Evolutionary conservation across 2,329 filamentous ascomycete species (phyloP), one percentile per base, ranked within the genome.

Genomic region (Knufia fluminis): DNA sequence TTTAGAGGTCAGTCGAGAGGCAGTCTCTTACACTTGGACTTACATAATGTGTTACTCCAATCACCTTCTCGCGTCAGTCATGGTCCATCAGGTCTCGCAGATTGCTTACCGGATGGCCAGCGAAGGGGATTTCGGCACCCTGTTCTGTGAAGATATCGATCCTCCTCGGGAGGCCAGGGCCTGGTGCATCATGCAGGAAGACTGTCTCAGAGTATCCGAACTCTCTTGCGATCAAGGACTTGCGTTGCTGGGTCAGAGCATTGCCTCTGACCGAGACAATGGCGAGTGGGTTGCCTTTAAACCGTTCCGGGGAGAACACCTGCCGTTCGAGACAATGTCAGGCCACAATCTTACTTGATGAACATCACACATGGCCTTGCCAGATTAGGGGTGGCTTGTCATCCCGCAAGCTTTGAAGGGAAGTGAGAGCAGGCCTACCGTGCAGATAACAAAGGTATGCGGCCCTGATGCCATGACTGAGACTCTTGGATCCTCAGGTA

Each of bases 121-220:
- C 78, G 55, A 83, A 82, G 17, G 77, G 74, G 16, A 82, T 64
- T 62, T 83, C 79, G 28, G 66, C 60, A 2, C 55, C 55, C 7
- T 65, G 60, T 36, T 67, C 61, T 28, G 76, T 77, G 67, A 82
- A 83, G 57, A 83, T 83, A 62, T 81, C 76, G 55, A 82, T 71
- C 47, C 64, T 64, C 38, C 74, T 64, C 17, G 66, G 60, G 52
- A 66, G 59, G 48, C 62, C 61, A 19, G 60, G 54, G 42, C 67
- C 64, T 23, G 54, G 47, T 7, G 60, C 52, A 40, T 74, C 71
- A 64, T 82, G 76, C 28, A 82, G 64, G 59, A 83, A 83, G 41
- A 80, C 76, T 0, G 79, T 82, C 63, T 82, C 79, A 45, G 76
- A 79, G 58, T 79, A 74, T 63, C 79, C 80, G 67, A 83, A 82